Evolutionary conservation across 306 rosid species (phyloP).

Genomic region (Alnus glutinosa): DNA sequence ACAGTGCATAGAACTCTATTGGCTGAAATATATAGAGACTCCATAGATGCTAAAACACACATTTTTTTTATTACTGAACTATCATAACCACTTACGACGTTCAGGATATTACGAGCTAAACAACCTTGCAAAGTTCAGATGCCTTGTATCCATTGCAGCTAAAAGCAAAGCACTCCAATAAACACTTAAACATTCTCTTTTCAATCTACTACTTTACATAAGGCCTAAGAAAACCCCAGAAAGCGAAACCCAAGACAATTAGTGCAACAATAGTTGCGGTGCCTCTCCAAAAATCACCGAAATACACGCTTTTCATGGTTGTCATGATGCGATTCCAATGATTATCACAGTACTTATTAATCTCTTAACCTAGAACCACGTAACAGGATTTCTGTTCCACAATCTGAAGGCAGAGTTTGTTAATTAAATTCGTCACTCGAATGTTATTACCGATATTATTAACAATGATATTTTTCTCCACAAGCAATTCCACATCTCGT

Average conservation of each 20-base stretch:
- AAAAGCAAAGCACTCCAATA: too few relatives aligned
- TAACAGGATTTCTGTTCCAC: slow-evolving; percentile 3
- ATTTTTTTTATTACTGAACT: too few relatives aligned
- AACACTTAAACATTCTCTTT: too few relatives aligned
- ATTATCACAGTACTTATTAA: not conserved
- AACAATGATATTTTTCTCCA: slow-evolving; percentile 11
- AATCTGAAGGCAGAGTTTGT: slow-evolving; percentile 2
- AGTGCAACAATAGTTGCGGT: slow-evolving; percentile 33
- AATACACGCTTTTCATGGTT: slow-evolving; percentile 26
- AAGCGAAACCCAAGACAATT: not conserved
- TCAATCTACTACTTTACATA: too few relatives aligned
- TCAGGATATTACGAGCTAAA: too few relatives aligned
- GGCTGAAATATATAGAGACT: too few relatives aligned
- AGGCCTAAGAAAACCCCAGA: not conserved
- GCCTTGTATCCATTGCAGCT: too few relatives aligned
- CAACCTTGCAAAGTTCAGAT: too few relatives aligned
- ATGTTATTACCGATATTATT: slow-evolving; percentile 27
- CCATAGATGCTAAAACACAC: too few relatives aligned
- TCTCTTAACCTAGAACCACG: not conserved
- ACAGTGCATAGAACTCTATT: too few relatives aligned
- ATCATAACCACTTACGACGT: too few relatives aligned
- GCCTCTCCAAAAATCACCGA: slow-evolving; percentile 35
- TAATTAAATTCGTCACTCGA: slow-evolving; percentile 17
- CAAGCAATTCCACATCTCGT: slow-evolving; percentile 26
- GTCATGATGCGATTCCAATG: slow-evolving; percentile 18